These are phyloP conservation scores for Talaromyces wortmannii DNA, from an alignment of 495 filamentous ascomycete genomes.

Conservation along the genomic window DNA sequence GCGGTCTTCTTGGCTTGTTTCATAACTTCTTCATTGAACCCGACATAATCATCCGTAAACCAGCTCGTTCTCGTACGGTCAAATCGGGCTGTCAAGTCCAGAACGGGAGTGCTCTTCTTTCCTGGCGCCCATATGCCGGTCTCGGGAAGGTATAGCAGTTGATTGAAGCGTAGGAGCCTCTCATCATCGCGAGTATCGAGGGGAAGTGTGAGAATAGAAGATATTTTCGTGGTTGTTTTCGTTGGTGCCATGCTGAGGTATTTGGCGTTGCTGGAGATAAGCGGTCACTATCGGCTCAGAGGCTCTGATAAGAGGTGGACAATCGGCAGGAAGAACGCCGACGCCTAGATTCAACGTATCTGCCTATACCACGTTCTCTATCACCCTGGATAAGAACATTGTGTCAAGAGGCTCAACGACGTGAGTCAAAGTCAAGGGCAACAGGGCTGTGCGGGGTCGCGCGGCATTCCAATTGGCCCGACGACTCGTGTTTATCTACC, in stretches of 20 bases:
- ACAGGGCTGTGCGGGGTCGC: not conserved
- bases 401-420: too few species aligned
- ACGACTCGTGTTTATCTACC: not conserved
- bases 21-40: constrained; percentile 4
- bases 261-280: not conserved
- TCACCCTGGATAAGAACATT: too few species aligned
- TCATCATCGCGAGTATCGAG: constrained; percentile 2
- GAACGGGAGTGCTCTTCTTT: constrained; percentile 1
- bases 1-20: not conserved
- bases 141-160: constrained; percentile 4
- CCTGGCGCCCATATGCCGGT: constrained; percentile 5
- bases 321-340: too few species aligned
- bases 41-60: constrained; percentile 2
- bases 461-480: not conserved
- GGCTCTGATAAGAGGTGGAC: too few species aligned
- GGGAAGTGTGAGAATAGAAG: constrained; percentile 1
- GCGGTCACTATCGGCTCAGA: not conserved
- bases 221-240: constrained; percentile 1
- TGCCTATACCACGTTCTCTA: too few species aligned
- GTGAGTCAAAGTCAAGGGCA: too few species aligned
- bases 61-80: not conserved
- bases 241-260: not conserved
- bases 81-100: constrained; percentile 1
- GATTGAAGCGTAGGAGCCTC: not conserved
- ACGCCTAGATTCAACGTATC: too few species aligned